Evolutionary conservation across 192 early-diverging fungal species (phyloP).

Genomic region (Gonapodya sp.): DNA sequence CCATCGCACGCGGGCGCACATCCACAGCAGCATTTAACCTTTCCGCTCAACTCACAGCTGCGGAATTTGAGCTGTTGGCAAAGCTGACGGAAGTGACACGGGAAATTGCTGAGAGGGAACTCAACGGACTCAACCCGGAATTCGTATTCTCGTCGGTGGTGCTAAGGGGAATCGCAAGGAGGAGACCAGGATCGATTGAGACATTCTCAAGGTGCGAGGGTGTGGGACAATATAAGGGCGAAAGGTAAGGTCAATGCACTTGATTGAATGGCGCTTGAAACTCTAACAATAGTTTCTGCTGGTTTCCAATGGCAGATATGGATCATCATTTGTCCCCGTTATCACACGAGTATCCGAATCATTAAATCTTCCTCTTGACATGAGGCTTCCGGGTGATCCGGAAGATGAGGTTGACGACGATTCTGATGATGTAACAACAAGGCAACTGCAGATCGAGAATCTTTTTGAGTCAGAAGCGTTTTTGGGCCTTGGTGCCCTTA

Average conservation of each 20-base stretch:
- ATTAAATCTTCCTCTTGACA: not conserved
- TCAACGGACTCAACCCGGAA: not conserved
- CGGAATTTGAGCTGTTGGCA: not conserved
- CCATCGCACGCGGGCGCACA: not conserved
- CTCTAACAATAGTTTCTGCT: no score
- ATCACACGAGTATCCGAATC: not conserved
- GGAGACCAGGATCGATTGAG: not conserved
- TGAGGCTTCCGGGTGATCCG: not conserved
- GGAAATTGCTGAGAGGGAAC: not conserved
- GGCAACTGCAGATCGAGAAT: no score
- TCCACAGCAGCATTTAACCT: not conserved
- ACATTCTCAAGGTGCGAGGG: not conserved
- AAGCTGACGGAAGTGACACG: not conserved
- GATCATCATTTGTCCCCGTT: not conserved
- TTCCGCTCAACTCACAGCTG: not conserved
- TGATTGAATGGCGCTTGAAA: no score
- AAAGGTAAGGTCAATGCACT: not conserved
- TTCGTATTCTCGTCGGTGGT: not conserved
- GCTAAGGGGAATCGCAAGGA: not conserved
- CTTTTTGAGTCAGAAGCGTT: no score
- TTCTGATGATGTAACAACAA: no score
- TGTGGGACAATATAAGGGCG: not conserved
- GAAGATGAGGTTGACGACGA: no score
- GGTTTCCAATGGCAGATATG: no score
- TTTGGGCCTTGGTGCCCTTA: no score